These are phyloP conservation scores for Hyphodiscus sp. DNA, from an alignment of 2,329 filamentous ascomycete species.

Conservation along the genomic window DNA sequence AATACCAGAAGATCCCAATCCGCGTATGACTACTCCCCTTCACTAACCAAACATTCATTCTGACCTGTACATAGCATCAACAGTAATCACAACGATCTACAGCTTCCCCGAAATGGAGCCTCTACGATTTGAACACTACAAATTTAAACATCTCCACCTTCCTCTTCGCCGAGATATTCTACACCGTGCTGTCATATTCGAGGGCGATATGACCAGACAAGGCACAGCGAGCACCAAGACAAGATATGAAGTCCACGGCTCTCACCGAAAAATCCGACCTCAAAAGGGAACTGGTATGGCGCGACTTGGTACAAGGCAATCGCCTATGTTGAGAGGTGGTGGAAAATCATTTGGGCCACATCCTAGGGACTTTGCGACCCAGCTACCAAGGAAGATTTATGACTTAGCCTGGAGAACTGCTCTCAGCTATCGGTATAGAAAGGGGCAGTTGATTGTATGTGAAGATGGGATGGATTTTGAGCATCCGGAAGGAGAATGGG, in stretches of 20 bases:
- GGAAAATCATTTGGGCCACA: constrained; percentile 87
- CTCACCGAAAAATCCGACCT: constrained; percentile 69
- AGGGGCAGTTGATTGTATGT: constrained; percentile 80
- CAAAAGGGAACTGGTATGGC: constrained; percentile 85
- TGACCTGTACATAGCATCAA: constrained; percentile 39
- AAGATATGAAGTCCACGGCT: constrained; percentile 76
- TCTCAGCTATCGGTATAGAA: constrained; percentile 81
- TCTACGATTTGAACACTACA: constrained; percentile 68
- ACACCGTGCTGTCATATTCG: constrained; percentile 85
- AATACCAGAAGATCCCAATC: background rate
- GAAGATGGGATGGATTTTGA: constrained; percentile 68
- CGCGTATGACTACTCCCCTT: background rate
- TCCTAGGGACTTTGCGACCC: constrained; percentile 82
- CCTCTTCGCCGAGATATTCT: constrained; percentile 87
- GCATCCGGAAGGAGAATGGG: constrained; percentile 45
- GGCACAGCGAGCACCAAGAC: constrained; percentile 82
- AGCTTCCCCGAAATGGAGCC: constrained; percentile 87
- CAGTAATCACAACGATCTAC: constrained; percentile 81
- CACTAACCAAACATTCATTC: background rate
- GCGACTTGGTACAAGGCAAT: constrained; percentile 74
- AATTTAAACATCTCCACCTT: constrained; percentile 74
- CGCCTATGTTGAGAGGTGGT: constrained; percentile 75
- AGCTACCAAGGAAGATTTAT: constrained; percentile 82
- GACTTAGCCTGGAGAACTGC: constrained; percentile 94
- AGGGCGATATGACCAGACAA: constrained; percentile 81